A percentile compares a stretch with the other conserved stretches of the same genome.
Evolutionary conservation across 768 basidiomycete genomes (phyloP).

Genomic region (Tricholoma hemisulphureum): DNA sequence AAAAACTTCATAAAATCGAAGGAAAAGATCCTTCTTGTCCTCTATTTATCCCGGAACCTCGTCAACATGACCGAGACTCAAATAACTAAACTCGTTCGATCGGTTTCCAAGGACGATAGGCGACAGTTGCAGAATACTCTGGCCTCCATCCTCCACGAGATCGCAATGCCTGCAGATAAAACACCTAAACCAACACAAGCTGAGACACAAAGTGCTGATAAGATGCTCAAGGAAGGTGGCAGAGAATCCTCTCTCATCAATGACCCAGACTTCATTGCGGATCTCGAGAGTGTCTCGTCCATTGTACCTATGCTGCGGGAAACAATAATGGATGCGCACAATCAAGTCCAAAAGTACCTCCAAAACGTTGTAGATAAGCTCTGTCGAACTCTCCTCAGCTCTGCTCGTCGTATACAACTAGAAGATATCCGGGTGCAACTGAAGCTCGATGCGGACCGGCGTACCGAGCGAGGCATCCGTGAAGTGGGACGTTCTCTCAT

Average conservation of each 20-base stretch:
- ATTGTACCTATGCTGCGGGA: not conserved
- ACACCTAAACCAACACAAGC: not conserved
- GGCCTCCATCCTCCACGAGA: not conserved
- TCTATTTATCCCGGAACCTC: not conserved
- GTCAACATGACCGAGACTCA: not conserved
- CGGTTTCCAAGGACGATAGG: not conserved
- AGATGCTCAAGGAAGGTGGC: not conserved
- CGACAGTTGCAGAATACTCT: not conserved
- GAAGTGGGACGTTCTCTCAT: not conserved
- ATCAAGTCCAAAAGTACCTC: constrained; percentile 1
- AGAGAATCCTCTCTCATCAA: not conserved
- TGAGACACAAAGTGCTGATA: not conserved
- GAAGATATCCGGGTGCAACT: not conserved
- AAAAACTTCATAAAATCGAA: constrained; percentile 14
- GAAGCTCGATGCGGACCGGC: not conserved
- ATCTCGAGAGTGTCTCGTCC: not conserved
- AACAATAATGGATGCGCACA: not conserved
- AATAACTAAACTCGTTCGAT: not conserved
- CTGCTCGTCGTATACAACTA: not conserved
- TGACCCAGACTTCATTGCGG: not conserved
- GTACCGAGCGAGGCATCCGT: not conserved
- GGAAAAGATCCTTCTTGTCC: not conserved
- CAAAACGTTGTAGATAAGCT: not conserved
- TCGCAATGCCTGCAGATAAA: not conserved
- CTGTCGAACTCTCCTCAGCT: not conserved